Base-by-base conservation (phyloP, 2,329 filamentous ascomycete genomes). In the Incumbomyces lentus region DNA sequence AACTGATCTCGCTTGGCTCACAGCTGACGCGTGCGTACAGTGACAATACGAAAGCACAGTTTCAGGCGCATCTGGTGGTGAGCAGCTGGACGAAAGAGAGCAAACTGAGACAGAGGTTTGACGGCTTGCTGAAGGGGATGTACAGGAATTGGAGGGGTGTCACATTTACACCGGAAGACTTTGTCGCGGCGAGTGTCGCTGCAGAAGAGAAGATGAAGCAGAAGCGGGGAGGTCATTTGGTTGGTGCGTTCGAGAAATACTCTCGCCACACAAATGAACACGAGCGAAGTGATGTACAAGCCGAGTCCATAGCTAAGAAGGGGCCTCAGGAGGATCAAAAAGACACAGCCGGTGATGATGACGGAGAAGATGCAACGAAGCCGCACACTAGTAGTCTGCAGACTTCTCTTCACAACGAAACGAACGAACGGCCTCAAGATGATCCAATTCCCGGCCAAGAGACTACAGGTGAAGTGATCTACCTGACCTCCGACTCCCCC, bases 11-110 rank as follows among this genome's bases (percentile, higher is more conserved):
- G 3, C 74, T 98, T 11, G 78, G 79, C 1, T 78, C 81, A 48
- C 92, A 98, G 64, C 73, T 98, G 51, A 94, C 87, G 7, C 74
- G 92, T 47, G 84, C 78, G 48, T 98, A 98, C 66, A 87, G 88
- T 16, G 87, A 95, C 59, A 96, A 95, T 65, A 78, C 76, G 49
- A 78, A 75, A 47, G 74, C 82, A 0, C 67, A 62, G 6, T 89
- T 78, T 61, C 76, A 81, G 43, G 72, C 81, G 6, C 83, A 93
- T 64, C 62, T 96, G 38, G 80, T 78, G 46, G 66, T 96, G 48
- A 86, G 82, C 55, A 86, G 82, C 1, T 96, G 88, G 69, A 76
- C 80, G 29, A 85, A 86, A 10, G 72, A 74, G 50, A 30, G 26
- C 12, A 66, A 93, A 58, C 68, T 98, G 60, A 82, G 80, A 60